Base-by-base conservation (phyloP, 176 grass and related monocot genomes). In the Ensete ventricosum region DNA sequence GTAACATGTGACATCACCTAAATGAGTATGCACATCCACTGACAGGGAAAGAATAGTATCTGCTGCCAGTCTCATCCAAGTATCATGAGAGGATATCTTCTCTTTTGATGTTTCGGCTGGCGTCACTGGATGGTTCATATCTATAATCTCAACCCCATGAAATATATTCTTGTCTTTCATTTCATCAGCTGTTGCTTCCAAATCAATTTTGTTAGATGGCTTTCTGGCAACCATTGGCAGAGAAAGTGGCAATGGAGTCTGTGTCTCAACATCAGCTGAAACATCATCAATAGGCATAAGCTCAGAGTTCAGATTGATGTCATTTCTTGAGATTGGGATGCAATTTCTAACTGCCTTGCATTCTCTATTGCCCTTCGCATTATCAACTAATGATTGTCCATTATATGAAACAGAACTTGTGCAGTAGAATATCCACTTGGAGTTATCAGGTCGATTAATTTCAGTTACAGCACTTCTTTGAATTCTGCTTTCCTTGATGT, bases 221-320 rank as follows among this genome's bases (percentile, higher is more conserved):
- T 87, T 89, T 69, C 54, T 77, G 62, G 76, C 77, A 83, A 52
- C 76, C 63, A 50, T 82, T 78, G 23, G 66, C 50, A 84, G 66
- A 23, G 79, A 71, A 27, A 52, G 7, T 73, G 73, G 26, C 2
- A 14, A 54, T 65, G 69, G 78, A 80, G 26, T 16, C 1, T 10
- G 11, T 23, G 9, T 76, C 14, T 81, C 72, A 14, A 79, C 77
- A 75, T 75, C 81, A 78, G 76, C 78, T 58, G 81, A 73, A 55
- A 84, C 71, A 53, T 81, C 81, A 53, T 84, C 75, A 25, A 79
- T 76, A 53, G 84, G 75, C 83, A 79, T 51, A 58, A 84, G 73
- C 72, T 88, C 85, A 86, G 11, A 58, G 53, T 95, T 95, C 55
- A 95, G 63, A 88, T 91, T 85, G n/a, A 95, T 88, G 54, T 83